Evolutionary conservation across 495 filamentous ascomycete genomes (phyloP).

Genomic region (Trypethelium eluteriae): DNA sequence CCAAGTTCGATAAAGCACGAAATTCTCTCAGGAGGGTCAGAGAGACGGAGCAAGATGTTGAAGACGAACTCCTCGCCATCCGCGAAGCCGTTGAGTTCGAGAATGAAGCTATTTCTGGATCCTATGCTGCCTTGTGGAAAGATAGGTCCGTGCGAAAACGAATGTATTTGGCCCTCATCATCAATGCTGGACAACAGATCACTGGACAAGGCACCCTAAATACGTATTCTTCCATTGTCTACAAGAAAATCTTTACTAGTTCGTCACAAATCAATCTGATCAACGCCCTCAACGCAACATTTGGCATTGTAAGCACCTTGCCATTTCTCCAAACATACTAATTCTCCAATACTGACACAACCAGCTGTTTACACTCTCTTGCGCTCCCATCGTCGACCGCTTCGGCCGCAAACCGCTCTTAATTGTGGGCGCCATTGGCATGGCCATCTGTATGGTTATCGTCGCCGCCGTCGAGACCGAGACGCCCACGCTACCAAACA

Average conservation of each 20-base stretch:
- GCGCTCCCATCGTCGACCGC: slow-evolving; percentile 40
- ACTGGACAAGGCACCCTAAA: slow-evolving; percentile 57
- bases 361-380: slow-evolving; percentile 27
- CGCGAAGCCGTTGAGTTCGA: slow-evolving; percentile 56
- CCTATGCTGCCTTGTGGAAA: slow-evolving; percentile 52
- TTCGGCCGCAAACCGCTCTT: slow-evolving; percentile 52
- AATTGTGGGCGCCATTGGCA: slow-evolving; percentile 50
- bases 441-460: slow-evolving; percentile 45
- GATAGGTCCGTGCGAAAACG: slow-evolving; percentile 54
- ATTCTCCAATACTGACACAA: background rate
- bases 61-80: slow-evolving; percentile 50
- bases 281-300: slow-evolving; percentile 36
- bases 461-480: slow-evolving; percentile 30
- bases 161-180: slow-evolving; percentile 45
- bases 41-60: slow-evolving; percentile 52
- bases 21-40: slow-evolving; percentile 44
- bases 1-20: slow-evolving; percentile 49
- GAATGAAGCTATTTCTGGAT: slow-evolving; percentile 51
- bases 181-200: slow-evolving; percentile 57
- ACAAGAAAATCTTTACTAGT: slow-evolving; percentile 54
- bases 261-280: slow-evolving; percentile 28
- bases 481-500: slow-evolving; percentile 42
- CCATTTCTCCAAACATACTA: background rate
- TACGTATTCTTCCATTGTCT: slow-evolving; percentile 56
- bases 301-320: slow-evolving; percentile 26